Conservation (phyloP, 352 stramenopile species). For the Globisporangium recalcitrans region DNA sequence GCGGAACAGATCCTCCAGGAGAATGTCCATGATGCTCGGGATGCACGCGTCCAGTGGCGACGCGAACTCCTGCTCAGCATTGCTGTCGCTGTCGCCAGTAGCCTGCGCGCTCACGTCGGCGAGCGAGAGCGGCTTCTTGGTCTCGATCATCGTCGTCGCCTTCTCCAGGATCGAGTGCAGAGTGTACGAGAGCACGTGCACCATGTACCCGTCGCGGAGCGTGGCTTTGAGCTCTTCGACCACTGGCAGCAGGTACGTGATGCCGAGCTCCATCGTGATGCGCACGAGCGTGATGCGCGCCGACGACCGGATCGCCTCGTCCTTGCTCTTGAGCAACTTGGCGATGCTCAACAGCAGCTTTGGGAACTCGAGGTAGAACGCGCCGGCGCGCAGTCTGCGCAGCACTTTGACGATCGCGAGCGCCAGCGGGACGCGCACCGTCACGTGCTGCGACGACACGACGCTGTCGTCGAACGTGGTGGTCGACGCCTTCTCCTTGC, state of each 20-base stretch:
- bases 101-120: slow-evolving; percentile 17
- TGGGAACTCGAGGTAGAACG: slow-evolving; percentile 92
- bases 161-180: slow-evolving; percentile 82
- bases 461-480: slow-evolving; percentile 47
- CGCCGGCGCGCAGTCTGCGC: slow-evolving; percentile 84
- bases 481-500: slow-evolving; percentile 20
- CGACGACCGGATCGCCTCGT: slow-evolving; percentile 90
- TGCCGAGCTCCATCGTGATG: slow-evolving; percentile 90
- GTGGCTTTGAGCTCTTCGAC: slow-evolving; percentile 82
- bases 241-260: slow-evolving; percentile 79
- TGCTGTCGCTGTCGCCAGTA: slow-evolving; percentile 15
- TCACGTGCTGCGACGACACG: slow-evolving; percentile 41
- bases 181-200: slow-evolving; percentile 85
- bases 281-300: slow-evolving; percentile 92
- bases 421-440: slow-evolving; percentile 90
- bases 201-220: slow-evolving; percentile 80
- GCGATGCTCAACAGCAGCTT: slow-evolving; percentile 91
- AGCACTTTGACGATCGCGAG: slow-evolving; percentile 97
- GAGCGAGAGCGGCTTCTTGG: slow-evolving; percentile 36
- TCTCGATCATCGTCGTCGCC: slow-evolving; percentile 49
- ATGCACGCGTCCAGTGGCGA: slow-evolving; percentile 77
- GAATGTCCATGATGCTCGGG: slow-evolving; percentile 75
- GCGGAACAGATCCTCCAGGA: slow-evolving; percentile 81
- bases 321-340: slow-evolving; percentile 88
- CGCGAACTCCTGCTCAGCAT: slow-evolving; percentile 29